A percentile compares a stretch with the other conserved stretches of the same genome.
Conservation (phyloP, 352 stramenopile species). For the Phytopythium vexans region DNA sequence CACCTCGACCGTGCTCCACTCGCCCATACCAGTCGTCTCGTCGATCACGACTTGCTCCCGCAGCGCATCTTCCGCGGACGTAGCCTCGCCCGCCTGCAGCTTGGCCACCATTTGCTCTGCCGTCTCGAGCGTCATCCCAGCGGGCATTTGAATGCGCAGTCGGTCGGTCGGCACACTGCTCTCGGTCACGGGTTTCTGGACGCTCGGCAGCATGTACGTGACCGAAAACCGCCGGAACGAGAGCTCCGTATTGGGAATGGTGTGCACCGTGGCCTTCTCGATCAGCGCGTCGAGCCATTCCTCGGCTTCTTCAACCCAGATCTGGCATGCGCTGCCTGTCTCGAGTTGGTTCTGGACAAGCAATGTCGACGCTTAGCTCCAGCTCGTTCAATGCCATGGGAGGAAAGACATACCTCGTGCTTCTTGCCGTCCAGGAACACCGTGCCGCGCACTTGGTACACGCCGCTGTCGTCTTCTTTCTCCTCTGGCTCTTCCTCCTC, state of each 20-base stretch:
- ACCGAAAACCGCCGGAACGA: conserved; percentile 60
- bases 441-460: conserved; percentile 62
- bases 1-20: conserved; percentile 78
- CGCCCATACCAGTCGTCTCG: conserved; percentile 74
- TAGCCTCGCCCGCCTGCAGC: conserved; percentile 24
- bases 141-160: conserved; percentile 64
- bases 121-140: conserved; percentile 55
- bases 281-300: conserved; percentile 77
- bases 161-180: conserved; percentile 49
- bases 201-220: conserved; percentile 55
- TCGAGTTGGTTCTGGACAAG: conserved; percentile 41
- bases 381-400: too few species aligned
- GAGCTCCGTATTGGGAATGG: conserved; percentile 65
- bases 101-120: conserved; percentile 63
- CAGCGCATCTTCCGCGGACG: conserved; percentile 8
- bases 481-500: conserved; percentile 19
- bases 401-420: conserved; percentile 33
- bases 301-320: conserved; percentile 76
- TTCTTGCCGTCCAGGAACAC: conserved; percentile 83
- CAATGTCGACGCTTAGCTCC: not conserved
- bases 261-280: conserved; percentile 50
- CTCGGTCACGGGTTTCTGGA: conserved; percentile 38
- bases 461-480: conserved; percentile 61
- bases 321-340: conserved; percentile 68
- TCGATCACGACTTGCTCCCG: conserved; percentile 36